Evolutionary conservation across 2,329 filamentous ascomycete species (phyloP), one percentile per base, ranked within the genome.

Genomic region (Aureobasidium namibiae): DNA sequence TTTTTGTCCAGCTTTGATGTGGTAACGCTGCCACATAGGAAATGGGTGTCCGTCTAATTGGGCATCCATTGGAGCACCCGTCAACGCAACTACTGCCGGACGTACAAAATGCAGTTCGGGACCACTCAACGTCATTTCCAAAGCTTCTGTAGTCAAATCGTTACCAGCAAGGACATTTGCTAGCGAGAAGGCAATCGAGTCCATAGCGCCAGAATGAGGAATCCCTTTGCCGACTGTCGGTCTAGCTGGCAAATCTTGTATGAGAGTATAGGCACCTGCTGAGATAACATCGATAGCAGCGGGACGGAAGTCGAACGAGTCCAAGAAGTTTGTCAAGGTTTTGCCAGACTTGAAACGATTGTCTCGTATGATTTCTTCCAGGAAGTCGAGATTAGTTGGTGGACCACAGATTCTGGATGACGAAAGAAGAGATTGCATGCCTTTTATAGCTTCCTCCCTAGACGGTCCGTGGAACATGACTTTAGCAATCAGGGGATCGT

Each of bases 121-220:
- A 0, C 84, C 84, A 14, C 75, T 78, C 16, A 85, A 64, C 0
- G 83, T 86, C 26, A 85, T 81, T 63, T 87, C 84, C 0, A 87
- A 68, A 0, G 75, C 76, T 66, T 84, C 84, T 24, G 39, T 46
- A 9, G 74, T 75, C 0, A 73, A 66, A 0, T 74, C 63, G 56
- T 87, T 86, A 0, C 82, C 82, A 0, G 82, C 82, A 1, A 87
- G 73, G 21, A 80, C 71, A 62, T 87, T 87, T 2, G 81, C 83
- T 29, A 84, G 74, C 24, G 78, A 77, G 46, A 81, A 79, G 1
- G 80, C 76, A n/a, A 85, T 66, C 0, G 77, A 74, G 65, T 86
- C 83, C 82, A 86, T 85, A 0, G 84, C 82, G 0, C 84, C 83
- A 4, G 78, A 76, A 33, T 83, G 80, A 4, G 80, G 79, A 50